Conservation (phyloP, 345 rosid genomes). For the Leavenworthia alabamica region DNA sequence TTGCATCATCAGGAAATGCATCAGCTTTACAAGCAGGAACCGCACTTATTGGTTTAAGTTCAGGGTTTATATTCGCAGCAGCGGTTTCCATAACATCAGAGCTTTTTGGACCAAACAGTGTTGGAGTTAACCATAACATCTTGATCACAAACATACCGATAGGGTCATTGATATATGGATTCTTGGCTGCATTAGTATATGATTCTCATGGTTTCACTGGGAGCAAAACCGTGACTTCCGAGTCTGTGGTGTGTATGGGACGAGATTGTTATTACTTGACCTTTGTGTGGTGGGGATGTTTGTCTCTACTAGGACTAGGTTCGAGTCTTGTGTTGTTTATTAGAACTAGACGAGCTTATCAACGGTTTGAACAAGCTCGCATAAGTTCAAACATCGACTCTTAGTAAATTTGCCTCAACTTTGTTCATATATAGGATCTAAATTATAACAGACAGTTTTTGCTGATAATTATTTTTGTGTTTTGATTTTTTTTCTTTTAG, state of each 20-base stretch:
- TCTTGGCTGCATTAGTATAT: constrained; percentile 75
- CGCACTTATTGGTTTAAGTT: constrained; percentile 70
- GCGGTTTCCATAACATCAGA: constrained; percentile 93
- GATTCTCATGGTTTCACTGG: constrained; percentile 42
- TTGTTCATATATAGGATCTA: constrained; percentile 8
- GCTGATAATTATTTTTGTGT: not conserved
- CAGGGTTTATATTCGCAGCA: constrained; percentile 91
- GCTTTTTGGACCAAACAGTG: constrained; percentile 83
- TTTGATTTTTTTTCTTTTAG: not conserved
- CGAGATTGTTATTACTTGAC: constrained; percentile 68
- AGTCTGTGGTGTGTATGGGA: constrained; percentile 64
- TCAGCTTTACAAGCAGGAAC: constrained; percentile 55
- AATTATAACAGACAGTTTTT: not conserved
- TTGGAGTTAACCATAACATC: constrained; percentile 92
- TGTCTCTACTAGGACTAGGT: constrained; percentile 61
- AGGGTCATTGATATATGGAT: constrained; percentile 77
- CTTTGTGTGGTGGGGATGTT: constrained; percentile 84
- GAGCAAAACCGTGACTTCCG: not conserved
- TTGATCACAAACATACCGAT: constrained; percentile 86
- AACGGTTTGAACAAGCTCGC: constrained; percentile 61
- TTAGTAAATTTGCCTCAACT: not conserved
- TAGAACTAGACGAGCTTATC: constrained; percentile 80
- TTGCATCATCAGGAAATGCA: constrained; percentile 45
- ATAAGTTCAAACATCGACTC: constrained; percentile 22
- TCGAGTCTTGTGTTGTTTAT: constrained; percentile 62